Percentiles rank a stretch among this genome's conserved stretches.
Evolutionary conservation across 495 filamentous ascomycete genomes (phyloP).

Genomic region (Daldinia loculata): DNA sequence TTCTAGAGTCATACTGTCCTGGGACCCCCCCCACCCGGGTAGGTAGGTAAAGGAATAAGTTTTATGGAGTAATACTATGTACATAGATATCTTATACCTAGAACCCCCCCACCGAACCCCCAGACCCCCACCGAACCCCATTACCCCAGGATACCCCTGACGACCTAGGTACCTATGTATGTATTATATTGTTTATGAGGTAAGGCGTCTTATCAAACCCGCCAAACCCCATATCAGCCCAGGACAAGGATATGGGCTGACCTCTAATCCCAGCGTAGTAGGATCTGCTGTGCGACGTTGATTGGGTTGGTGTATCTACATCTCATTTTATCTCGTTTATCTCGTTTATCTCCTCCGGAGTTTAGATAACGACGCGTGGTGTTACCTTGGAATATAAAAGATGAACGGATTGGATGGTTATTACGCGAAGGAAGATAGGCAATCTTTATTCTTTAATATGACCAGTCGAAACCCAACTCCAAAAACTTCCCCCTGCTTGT

Average conservation of each 20-base stretch:
- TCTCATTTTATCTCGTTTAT: constrained; percentile 6
- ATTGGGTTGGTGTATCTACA: background rate
- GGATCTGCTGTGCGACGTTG: constrained; percentile 23
- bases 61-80: too few relatives aligned
- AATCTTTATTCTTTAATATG: background rate
- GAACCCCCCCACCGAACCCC: background rate
- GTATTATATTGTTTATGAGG: background rate
- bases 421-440: background rate
- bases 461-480: background rate
- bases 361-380: background rate
- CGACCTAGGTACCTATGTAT: background rate
- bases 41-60: too few relatives aligned
- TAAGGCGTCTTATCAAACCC: background rate
- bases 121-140: background rate
- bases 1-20: too few relatives aligned
- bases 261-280: constrained; percentile 11
- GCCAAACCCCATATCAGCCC: background rate
- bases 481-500: background rate
- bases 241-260: constrained; percentile 4
- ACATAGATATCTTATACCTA: background rate
- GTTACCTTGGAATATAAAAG: background rate
- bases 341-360: constrained; percentile 1
- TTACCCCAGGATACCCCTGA: background rate
- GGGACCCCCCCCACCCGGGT: too few relatives aligned
- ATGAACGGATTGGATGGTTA: background rate